These are phyloP conservation scores for Cutaneotrichosporon cyanovorans DNA, from an alignment of 1,284 basidiomycete species.

Conservation along the genomic window DNA sequence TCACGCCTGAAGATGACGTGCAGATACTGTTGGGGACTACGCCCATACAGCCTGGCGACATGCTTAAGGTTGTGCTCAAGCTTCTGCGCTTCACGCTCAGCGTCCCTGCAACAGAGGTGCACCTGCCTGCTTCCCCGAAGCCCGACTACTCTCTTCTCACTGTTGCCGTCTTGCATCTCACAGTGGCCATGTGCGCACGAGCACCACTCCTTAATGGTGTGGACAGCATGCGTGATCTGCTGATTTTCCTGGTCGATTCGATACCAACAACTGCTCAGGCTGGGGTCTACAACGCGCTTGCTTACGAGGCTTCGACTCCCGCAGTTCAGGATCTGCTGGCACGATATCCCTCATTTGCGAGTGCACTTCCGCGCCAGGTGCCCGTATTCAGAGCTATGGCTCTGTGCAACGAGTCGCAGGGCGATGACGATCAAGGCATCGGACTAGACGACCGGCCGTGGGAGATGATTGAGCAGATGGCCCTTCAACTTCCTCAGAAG, in stretches of 20 bases:
- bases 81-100: constrained; percentile 32
- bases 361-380: constrained; percentile 25
- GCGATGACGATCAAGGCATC: constrained; percentile 13
- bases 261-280: constrained; percentile 6
- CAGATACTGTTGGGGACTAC: constrained; percentile 21
- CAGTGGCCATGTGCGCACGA: constrained; percentile 12
- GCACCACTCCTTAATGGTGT: constrained; percentile 8
- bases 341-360: constrained; percentile 13
- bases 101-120: constrained; percentile 18
- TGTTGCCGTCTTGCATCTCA: constrained; percentile 25
- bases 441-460: constrained; percentile 40
- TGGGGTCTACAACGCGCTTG: constrained; percentile 20
- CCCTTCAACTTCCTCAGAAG: constrained; percentile 9
- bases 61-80: constrained; percentile 25
- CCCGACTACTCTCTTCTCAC: constrained; percentile 35
- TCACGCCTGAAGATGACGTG: constrained; percentile 22
- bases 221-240: constrained; percentile 23
- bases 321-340: constrained; percentile 18
- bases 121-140: constrained; percentile 20
- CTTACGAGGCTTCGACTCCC: constrained; percentile 22
- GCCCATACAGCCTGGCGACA: constrained; percentile 25
- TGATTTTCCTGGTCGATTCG: constrained; percentile 20
- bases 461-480: constrained; percentile 40
- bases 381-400: constrained; percentile 26
- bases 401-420: constrained; percentile 13